Evolutionary conservation across 2,329 filamentous ascomycete species (phyloP).

Genomic region (Botrytis pseudocinerea): DNA sequence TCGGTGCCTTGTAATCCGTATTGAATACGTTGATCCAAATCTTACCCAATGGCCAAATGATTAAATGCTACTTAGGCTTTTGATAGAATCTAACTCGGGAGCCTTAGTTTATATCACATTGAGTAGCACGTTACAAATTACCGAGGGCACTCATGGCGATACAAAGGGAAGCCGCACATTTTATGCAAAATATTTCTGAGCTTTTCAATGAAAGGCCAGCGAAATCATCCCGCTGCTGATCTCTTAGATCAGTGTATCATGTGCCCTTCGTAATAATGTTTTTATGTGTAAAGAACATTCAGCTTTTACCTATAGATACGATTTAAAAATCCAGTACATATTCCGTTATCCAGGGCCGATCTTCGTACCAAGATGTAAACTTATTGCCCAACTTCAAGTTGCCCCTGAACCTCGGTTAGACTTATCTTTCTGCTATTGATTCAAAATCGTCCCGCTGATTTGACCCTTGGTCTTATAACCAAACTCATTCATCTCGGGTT

Average conservation of each 20-base stretch:
- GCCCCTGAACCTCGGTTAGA: background rate
- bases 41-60: background rate
- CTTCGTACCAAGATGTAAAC: background rate
- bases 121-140: too few relatives aligned
- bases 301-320: background rate
- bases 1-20: background rate
- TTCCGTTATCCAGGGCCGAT: background rate
- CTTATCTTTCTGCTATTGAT: background rate
- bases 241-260: background rate
- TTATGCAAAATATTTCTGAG: background rate
- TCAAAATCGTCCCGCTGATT: background rate
- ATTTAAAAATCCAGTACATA: background rate
- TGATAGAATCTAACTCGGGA: background rate
- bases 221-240: background rate
- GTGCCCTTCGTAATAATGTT: background rate
- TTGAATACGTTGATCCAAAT: background rate
- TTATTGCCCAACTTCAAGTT: background rate
- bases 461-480: background rate
- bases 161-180: background rate
- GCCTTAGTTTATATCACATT: background rate
- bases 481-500: background rate
- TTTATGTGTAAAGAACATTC: background rate
- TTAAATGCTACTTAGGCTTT: background rate
- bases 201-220: background rate
- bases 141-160: too few relatives aligned